Conservation (phyloP, 1,284 basidiomycete species). For the Sporisorium iseilematis-ciliati region DNA sequence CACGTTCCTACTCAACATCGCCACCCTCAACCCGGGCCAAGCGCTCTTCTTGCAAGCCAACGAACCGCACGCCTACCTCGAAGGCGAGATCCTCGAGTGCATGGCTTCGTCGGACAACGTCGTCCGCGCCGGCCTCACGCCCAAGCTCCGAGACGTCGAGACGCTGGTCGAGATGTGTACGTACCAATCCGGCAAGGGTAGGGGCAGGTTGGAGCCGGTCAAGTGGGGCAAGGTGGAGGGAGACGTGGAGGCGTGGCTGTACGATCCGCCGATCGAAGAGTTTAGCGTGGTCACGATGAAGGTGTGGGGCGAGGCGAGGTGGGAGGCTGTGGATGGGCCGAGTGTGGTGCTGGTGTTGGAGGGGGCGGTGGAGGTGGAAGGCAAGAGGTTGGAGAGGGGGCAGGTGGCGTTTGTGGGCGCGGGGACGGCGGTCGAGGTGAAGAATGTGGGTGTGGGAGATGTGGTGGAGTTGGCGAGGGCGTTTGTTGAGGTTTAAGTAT, state of each 20-base stretch:
- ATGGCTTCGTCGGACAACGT: slow-evolving; percentile 82
- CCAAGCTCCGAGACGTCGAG: slow-evolving; percentile 91
- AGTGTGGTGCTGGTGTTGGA: slow-evolving; percentile 83
- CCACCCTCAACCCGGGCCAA: slow-evolving; percentile 83
- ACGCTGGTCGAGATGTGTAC: slow-evolving; percentile 90
- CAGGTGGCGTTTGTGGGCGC: slow-evolving; percentile 89
- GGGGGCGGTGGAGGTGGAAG: slow-evolving; percentile 74
- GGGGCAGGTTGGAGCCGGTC: slow-evolving; percentile 72
- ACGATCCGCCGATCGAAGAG: slow-evolving; percentile 94
- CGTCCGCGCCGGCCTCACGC: slow-evolving; percentile 96
- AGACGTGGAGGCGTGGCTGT: slow-evolving; percentile 72
- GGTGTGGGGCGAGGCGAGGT: slow-evolving; percentile 74
- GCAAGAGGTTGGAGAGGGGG: slow-evolving; percentile 72
- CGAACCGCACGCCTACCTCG: slow-evolving; percentile 96
- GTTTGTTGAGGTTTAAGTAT: slow-evolving; percentile 39
- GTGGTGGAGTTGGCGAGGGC: slow-evolving; percentile 31
- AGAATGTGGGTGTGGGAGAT: not conserved
- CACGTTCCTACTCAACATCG: slow-evolving; percentile 88
- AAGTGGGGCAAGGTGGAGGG: slow-evolving; percentile 6
- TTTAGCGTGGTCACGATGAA: slow-evolving; percentile 84
- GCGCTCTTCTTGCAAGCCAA: slow-evolving; percentile 95
- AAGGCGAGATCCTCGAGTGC: slow-evolving; percentile 70
- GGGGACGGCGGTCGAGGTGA: slow-evolving; percentile 72
- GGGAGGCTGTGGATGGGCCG: slow-evolving; percentile 81
- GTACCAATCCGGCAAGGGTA: slow-evolving; percentile 75